Evolutionary conservation across 2,329 filamentous ascomycete genomes (phyloP), one percentile per base, ranked within the genome.

Genomic region (Talaromyces sp.): DNA sequence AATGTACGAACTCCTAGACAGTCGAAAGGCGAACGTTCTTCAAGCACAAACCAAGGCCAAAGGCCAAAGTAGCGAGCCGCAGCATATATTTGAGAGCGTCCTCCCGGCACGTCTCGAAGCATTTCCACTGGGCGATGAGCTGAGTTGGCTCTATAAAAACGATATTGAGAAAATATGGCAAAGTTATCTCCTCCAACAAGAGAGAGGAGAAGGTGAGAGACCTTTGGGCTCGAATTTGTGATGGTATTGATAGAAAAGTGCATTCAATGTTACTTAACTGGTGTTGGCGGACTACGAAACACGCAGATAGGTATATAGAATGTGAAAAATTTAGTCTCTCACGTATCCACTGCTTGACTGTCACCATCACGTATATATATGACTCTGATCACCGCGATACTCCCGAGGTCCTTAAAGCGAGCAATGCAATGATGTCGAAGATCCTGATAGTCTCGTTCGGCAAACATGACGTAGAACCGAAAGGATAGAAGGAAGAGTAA

Each of bases 121-220:
- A 5, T 72, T 72, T 57, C 68, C 35, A 53, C n/a, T 70, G 5
- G 69, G 68, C 1, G 64, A 64, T 15, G 69, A 70, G 10, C 67
- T 77, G 63, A 63, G 67, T 9, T 77, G 75, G 70, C 75, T 77
- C 17, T 76, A 77, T 61, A 63, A 66, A n/a, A 75, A 77, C 57
- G 65, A 77, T 60, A 77, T 77, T 31, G 65, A 69, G 22, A 73
- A 67, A 17, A 67, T 71, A 1, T 75, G 72, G 73, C 59, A 66
- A 22, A 57, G 61, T 22, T 66, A 62, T 50, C 15, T 62, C 11
- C 15, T 62, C 11, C 50, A 21, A 21, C 50, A 36, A 28, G 15
- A n/a, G 28, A 28, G 33, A 31, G 15, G 22, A 6, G 39, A 41
- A 22, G 39, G 33, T 8, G 33, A 35, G 33, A 35, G 5, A 35